These are phyloP conservation scores for Diatrype stigma DNA, from an alignment of 2,329 filamentous ascomycete species.

Conservation along the genomic window DNA sequence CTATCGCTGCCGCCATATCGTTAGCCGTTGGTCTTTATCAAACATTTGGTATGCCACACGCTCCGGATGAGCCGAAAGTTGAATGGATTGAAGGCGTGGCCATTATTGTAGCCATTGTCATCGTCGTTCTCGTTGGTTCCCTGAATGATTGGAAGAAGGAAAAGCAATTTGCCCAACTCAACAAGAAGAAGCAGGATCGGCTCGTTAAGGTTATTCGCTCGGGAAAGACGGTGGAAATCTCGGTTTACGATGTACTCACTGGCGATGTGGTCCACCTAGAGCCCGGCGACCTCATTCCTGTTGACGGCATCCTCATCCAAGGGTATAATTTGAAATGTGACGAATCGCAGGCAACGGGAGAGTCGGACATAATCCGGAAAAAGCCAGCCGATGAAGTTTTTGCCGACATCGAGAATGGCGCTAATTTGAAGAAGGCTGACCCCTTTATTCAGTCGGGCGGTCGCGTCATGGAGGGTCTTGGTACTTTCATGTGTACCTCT, in stretches of 20 bases:
- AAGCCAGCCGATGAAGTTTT: conserved; percentile 63
- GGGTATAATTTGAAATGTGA: conserved; percentile 74
- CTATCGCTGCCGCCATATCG: conserved; percentile 66
- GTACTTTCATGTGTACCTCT: conserved; percentile 69
- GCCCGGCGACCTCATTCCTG: conserved; percentile 69
- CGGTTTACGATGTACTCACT: conserved; percentile 64
- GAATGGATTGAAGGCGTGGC: conserved; percentile 82
- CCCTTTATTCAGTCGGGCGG: conserved; percentile 83
- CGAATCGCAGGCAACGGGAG: conserved; percentile 74
- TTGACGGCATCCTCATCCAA: conserved; percentile 68
- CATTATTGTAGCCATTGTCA: conserved; percentile 74
- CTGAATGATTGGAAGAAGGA: conserved; percentile 80
- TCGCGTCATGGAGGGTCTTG: conserved; percentile 73
- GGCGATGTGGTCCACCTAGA: conserved; percentile 71
- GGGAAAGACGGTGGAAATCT: conserved; percentile 65
- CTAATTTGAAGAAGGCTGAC: conserved; percentile 67
- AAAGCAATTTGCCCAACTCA: conserved; percentile 72
- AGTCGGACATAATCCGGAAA: conserved; percentile 73
- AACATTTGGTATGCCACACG: conserved; percentile 59
- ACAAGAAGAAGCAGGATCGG: conserved; percentile 75
- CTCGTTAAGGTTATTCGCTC: conserved; percentile 68
- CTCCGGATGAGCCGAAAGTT: conserved; percentile 48
- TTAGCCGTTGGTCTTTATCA: conserved; percentile 73
- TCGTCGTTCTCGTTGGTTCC: conserved; percentile 73
- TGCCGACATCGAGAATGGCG: conserved; percentile 62